Evolutionary conservation across 495 filamentous ascomycete species (phyloP).

Genomic region (Aspergillus cavernicola): DNA sequence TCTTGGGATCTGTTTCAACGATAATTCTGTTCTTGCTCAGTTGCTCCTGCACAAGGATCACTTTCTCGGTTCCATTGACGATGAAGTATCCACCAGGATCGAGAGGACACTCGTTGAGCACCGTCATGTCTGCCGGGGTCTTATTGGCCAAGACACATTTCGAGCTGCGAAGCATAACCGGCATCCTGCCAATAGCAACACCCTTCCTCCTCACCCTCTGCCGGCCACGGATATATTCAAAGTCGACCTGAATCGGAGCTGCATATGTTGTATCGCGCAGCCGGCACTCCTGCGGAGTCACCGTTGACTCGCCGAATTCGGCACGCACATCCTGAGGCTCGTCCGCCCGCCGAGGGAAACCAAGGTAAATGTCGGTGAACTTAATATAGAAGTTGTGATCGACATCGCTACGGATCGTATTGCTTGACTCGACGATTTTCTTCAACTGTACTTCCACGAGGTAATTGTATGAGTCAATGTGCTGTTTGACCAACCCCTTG

Average conservation of each 20-base stretch:
- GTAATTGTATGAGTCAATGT: slow-evolving; percentile 98
- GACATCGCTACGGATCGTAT: slow-evolving; percentile 79
- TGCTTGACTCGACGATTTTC: slow-evolving; percentile 89
- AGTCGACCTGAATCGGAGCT: slow-evolving; percentile 85
- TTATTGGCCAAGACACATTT: slow-evolving; percentile 82
- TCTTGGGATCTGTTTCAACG: slow-evolving; percentile 86
- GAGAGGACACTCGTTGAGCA: slow-evolving; percentile 87
- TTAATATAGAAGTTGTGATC: slow-evolving; percentile 83
- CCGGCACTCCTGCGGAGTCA: slow-evolving; percentile 91
- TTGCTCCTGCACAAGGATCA: slow-evolving; percentile 97
- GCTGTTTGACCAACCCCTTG: slow-evolving; percentile 93
- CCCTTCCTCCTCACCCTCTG: slow-evolving; percentile 63
- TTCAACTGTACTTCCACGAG: slow-evolving; percentile 94
- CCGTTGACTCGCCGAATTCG: slow-evolving; percentile 46
- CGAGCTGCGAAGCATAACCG: slow-evolving; percentile 93
- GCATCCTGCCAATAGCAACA: slow-evolving; percentile 81
- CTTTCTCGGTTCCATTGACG: slow-evolving; percentile 95
- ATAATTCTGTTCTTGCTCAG: slow-evolving; percentile 98
- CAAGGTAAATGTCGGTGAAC: slow-evolving; percentile 85
- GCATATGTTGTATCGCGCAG: slow-evolving; percentile 94
- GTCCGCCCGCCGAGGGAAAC: slow-evolving; percentile 70
- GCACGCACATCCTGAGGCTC: slow-evolving; percentile 53
- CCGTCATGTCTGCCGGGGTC: slow-evolving; percentile 76
- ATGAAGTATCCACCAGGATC: slow-evolving; percentile 99
- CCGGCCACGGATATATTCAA: slow-evolving; percentile 76